These are phyloP conservation scores for Hibiscus tridactylites DNA, from an alignment of 345 rosid species.

Conservation along the genomic window DNA sequence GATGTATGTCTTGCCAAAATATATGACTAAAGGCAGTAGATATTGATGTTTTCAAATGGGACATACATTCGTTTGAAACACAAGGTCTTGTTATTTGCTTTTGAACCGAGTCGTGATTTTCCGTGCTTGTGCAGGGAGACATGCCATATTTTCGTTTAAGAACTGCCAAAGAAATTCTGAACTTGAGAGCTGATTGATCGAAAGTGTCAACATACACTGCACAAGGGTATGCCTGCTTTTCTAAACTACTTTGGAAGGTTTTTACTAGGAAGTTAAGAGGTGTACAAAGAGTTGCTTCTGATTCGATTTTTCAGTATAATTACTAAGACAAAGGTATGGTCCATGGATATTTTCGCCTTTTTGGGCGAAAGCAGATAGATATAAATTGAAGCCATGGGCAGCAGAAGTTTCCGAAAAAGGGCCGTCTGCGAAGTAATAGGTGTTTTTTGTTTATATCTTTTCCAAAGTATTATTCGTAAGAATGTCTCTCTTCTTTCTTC, in stretches of 20 bases:
- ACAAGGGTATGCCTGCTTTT: not conserved
- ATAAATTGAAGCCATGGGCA: not conserved
- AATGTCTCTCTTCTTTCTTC: not conserved
- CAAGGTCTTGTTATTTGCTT: not conserved
- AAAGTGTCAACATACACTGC: not conserved
- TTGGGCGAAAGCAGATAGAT: not conserved
- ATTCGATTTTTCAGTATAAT: not conserved
- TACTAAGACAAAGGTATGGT: not conserved
- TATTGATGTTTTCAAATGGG: not conserved
- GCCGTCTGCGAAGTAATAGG: not conserved
- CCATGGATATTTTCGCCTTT: not conserved
- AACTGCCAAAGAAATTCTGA: slow-evolving; percentile 85
- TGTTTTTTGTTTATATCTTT: not conserved
- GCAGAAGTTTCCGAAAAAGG: not conserved
- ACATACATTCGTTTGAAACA: not conserved
- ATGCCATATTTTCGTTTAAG: slow-evolving; percentile 94
- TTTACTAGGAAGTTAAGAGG: not conserved
- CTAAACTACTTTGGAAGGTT: not conserved
- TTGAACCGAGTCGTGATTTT: not conserved
- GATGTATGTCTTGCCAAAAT: not conserved
- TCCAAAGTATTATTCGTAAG: not conserved
- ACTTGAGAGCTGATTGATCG: slow-evolving; percentile 72
- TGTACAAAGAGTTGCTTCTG: not conserved
- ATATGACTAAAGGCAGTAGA: no score
- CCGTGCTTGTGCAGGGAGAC: slow-evolving; percentile 44